A percentile compares a stretch with the other conserved stretches of the same genome.
Conservation (phyloP, 2,329 filamentous ascomycete genomes). For the Talaromyces albobiverticillius region DNA sequence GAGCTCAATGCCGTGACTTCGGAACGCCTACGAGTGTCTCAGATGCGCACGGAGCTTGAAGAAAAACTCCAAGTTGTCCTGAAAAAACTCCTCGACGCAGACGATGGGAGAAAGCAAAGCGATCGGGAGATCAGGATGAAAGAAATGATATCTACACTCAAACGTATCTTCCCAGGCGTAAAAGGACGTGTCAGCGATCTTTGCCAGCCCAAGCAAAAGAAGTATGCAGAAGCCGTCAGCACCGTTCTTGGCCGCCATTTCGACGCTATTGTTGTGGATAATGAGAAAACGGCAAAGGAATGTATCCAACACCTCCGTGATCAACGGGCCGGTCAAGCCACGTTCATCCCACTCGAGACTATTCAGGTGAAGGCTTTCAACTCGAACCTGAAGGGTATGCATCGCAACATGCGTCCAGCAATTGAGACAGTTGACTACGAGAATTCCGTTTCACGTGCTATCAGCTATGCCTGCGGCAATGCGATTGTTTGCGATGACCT, state of each 20-base stretch:
- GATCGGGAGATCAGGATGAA: constrained; percentile 75
- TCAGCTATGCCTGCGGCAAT: constrained; percentile 92
- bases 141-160: constrained; percentile 80
- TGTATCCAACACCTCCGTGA: constrained; percentile 94
- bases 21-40: constrained; percentile 74
- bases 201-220: constrained; percentile 95
- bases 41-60: constrained; percentile 82
- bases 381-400: constrained; percentile 83
- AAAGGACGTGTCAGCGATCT: constrained; percentile 86
- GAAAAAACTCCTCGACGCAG: constrained; percentile 77
- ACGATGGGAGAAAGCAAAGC: constrained; percentile 80
- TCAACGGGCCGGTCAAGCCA: constrained; percentile 80
- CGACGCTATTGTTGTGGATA: constrained; percentile 91
- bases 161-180: constrained; percentile 87
- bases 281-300: constrained; percentile 87
- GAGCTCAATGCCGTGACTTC: constrained; percentile 83
- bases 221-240: constrained; percentile 88
- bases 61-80: constrained; percentile 84
- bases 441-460: constrained; percentile 79
- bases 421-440: constrained; percentile 98
- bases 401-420: constrained; percentile 77
- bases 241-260: constrained; percentile 91
- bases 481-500: constrained; percentile 91
- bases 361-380: constrained; percentile 93
- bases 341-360: constrained; percentile 94